Base-by-base conservation (phyloP, 2,329 filamentous ascomycete genomes). In the Plectosphaerella cucumerina region DNA sequence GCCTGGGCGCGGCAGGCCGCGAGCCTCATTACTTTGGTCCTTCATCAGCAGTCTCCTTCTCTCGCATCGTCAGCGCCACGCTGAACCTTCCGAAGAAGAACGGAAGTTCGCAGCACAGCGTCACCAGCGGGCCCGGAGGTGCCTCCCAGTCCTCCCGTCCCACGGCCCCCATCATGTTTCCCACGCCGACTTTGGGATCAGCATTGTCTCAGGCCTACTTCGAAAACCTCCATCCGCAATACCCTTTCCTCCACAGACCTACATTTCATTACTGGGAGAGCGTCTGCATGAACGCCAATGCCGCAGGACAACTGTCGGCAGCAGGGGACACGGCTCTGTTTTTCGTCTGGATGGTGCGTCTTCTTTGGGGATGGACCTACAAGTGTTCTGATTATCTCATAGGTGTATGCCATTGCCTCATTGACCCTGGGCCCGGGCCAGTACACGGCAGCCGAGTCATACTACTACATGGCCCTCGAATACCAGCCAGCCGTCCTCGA, bases 1-100 rank as follows among this genome's bases (percentile, higher is more conserved):
- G 60, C 43, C 48, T 68, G 1, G 60, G 58, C 34, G 63, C 65
- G 3, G 59, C 66, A 3, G 66, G 66, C 1, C 54, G 61, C 2
- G 65, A 69, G 58, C 65, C 67, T 12, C 66, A 67, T 20, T 70
- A 69, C 52, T 67, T 71, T 39, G 67, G 68, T 0, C 57, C 66
- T 3, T 70, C 68, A 1, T 70, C 65, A 1, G 63, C 64, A 2
- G 53, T 70, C 9, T 62, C 62, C 0, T 67, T 70, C 44, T 62
- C 62, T 21, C 57, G 60, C 17, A 54, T 66, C n/a, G 55, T 61
- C 14, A 61, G 59, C 34, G 53, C 60, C 9, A 54, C 59, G 1
- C 58, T 63, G 53, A 55, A 60, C 20, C 49, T 52, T 35, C 41
- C 34, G 4, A 45, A 37, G 15, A 42, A 47, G 12, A 48, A 33